Base-by-base conservation (phyloP, 169 alveolate genomes). In the Plasmodium ovale region DNA sequence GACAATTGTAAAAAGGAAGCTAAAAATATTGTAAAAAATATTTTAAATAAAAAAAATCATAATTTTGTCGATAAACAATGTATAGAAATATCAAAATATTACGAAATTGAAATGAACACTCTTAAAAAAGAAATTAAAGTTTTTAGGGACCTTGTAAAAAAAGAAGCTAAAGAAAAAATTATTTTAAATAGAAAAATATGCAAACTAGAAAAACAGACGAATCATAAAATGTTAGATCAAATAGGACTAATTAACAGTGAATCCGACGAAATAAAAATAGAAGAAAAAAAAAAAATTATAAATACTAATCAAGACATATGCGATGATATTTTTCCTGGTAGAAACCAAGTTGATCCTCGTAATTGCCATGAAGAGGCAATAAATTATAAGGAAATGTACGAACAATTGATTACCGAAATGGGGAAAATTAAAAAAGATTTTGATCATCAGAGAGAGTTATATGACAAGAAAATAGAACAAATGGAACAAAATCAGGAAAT, bases 1-100 rank as follows among this genome's bases (percentile, higher is more conserved):
- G 90, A 82, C 16, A 82, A 49, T 25, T 82, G 90, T 42, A 82
- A 82, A 65, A 69, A 64, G 25, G 90, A 82, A 49, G 90, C 90
- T 1, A 65, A 67, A 10, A 39, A 23, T 42, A 47, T 69, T 33
- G 4, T 82, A 37, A 82, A 59, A 58, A 35, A 82, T 56, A 62
- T 82, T 10, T 58, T 82, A 70, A 82, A 82, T 59, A 82, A 82
- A 33, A 82, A 82, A 7, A 31, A 67, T 58, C 64, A 31, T 4
- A 82, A 67, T 58, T 56, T 82, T 31, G 54, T 82, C 1, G 90
- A 82, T 37, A 82, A 67, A 37, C 90, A 82, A 35, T 82, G 84
- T 21, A 16, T 49, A 19, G 90, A 82, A 27, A 56, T 82, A 5
- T 49, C 90, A 0, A 82, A 82, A 65, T 65, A 82, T 82, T 82